Evolutionary conservation across 2,329 filamentous ascomycete genomes (phyloP).

Genomic region (Stagonosporopsis tanaceti): DNA sequence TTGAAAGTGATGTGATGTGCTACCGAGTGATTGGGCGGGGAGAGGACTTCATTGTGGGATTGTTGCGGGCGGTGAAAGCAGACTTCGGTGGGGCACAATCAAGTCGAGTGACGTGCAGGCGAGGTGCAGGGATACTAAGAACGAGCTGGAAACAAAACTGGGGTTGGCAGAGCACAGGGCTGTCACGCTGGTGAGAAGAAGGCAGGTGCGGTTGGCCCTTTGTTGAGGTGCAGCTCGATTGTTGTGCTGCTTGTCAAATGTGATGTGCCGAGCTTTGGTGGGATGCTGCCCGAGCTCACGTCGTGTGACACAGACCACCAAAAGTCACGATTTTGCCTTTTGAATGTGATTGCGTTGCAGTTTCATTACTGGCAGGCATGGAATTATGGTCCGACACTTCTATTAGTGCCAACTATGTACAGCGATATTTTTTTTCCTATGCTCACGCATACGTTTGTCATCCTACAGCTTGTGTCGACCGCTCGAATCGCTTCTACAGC

Average conservation of each 20-base stretch:
- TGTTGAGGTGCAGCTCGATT: constrained; percentile 11
- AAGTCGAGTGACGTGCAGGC: constrained; percentile 34
- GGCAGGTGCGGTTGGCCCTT: constrained; percentile 8
- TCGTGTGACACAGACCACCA: constrained; percentile 25
- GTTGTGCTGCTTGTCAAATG: constrained; percentile 16
- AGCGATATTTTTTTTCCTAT: background rate
- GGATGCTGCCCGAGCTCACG: constrained; percentile 9
- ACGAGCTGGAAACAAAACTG: constrained; percentile 9
- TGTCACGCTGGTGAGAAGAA: background rate
- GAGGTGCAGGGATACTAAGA: constrained; percentile 24
- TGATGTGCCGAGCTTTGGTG: constrained; percentile 18
- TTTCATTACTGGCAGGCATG: background rate
- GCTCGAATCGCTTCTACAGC: constrained; percentile 43
- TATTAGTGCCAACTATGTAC: constrained; percentile 8
- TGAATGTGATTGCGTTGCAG: background rate
- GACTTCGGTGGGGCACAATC: constrained; percentile 40
- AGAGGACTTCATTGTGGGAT: constrained; percentile 45
- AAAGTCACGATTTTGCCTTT: background rate
- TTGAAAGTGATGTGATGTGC: constrained; percentile 32
- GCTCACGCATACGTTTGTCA: background rate
- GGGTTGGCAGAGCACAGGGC: constrained; percentile 6
- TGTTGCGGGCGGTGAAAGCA: constrained; percentile 47
- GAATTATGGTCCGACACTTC: background rate
- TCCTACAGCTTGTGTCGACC: constrained; percentile 38
- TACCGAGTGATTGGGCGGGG: constrained; percentile 47